Evolutionary conservation across 495 filamentous ascomycete species (phyloP), one percentile per base, ranked within the genome.

Genomic region (Neurospora sp.): DNA sequence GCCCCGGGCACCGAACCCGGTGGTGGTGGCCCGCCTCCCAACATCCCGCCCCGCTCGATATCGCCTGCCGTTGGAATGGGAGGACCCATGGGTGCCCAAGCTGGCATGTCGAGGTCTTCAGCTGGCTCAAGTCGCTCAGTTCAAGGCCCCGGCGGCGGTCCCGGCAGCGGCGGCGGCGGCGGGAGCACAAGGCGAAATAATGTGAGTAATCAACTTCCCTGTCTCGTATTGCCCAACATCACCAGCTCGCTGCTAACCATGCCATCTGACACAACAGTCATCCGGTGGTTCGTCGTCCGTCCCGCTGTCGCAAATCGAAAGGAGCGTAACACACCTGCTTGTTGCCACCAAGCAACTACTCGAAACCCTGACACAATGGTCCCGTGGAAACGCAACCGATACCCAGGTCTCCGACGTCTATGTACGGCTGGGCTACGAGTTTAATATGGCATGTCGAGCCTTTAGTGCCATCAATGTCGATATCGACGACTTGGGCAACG

Each of bases 301-400:
- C 70, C 86, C 86, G 76, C 88, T 97, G 45, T 96, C 93, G 40
- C 92, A 94, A 79, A 99, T 99, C 85, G 96, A 99, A 83, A 97
- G 97, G 82, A 97, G 94, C 78, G 96, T 99, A 35, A 99, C 96
- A 10, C 96, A 99, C 79, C 91, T 99, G 53, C 90, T 99, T 39
- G 93, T 99, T 53, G 96, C 96, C 53, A 99, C 96, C 9, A 99
- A 99, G 81, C 96, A 98, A 81, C 89, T 99, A 14, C 89, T 99
- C 45, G 96, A 99, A 83, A 98, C 96, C 3, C 87, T 99, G 37
- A 99, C 96, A 65, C 91, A 94, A 85, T 99, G 96, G 96, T 98
- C 96, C 69, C 92, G 95, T 35, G 90, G 92, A 72, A 89, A 90
- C 74, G 94, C 96, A 69, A 94, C 93, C 69, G 96, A 99, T 81